phyloP scores from a whole-genome alignment of 2,329 filamentous ascomycete genomes.

The Fusarium sp. region DNA sequence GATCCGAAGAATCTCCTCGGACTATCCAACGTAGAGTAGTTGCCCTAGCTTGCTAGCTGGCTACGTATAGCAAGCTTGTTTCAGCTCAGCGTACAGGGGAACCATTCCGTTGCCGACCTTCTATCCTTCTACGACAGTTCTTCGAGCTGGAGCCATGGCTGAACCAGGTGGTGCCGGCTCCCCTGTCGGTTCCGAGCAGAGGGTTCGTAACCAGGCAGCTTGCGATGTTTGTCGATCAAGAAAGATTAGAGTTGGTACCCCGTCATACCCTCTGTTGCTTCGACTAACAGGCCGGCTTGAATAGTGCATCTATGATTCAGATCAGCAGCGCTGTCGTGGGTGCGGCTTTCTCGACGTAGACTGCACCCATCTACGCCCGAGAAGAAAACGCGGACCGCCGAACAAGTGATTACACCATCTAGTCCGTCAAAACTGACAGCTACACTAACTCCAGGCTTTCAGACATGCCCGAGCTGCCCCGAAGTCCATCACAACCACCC shows the following conservation, averaged over 20 bases:
- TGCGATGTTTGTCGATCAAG: constrained; percentile 40
- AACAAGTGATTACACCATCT: constrained; percentile 19
- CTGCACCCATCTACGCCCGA: constrained; percentile 34
- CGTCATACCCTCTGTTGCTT: background rate
- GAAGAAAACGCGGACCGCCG: constrained; percentile 38
- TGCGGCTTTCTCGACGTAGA: constrained; percentile 31
- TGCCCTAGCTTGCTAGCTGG: too few relatives aligned
- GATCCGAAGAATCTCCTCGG: too few relatives aligned
- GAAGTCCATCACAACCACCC: background rate
- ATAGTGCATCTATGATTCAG: constrained; percentile 32
- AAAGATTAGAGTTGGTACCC: constrained; percentile 31
- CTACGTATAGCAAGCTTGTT: too few relatives aligned
- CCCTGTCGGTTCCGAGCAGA: background rate
- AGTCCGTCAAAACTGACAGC: fast-evolving
- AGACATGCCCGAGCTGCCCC: constrained; percentile 22
- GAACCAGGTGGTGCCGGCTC: background rate
- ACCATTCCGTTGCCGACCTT: too few relatives aligned
- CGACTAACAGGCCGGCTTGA: background rate
- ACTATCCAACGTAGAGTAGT: too few relatives aligned
- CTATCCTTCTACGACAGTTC: too few relatives aligned
- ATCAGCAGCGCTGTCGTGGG: constrained; percentile 23
- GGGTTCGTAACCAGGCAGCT: constrained; percentile 34
- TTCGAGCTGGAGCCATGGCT: background rate
- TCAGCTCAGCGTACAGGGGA: too few relatives aligned
- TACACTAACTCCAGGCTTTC: background rate